phyloP scores from a whole-genome alignment of 148 eudicot genomes.

The Rhododendron kiyosumense region DNA sequence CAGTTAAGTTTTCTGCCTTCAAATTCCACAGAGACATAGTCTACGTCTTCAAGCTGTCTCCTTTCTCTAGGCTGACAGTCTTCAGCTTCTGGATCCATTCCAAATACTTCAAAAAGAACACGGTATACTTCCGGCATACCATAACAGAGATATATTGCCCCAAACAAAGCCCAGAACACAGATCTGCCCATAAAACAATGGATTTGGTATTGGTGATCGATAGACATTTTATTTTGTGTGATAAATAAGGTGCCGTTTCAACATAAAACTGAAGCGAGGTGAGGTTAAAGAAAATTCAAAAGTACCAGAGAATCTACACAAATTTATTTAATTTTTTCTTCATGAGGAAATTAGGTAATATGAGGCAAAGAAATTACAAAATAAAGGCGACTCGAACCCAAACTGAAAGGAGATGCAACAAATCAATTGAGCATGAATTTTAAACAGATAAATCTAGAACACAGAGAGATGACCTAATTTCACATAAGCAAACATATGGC shows the following conservation, averaged over 20 bases:
- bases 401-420: not conserved
- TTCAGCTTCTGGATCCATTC: constrained; percentile 93
- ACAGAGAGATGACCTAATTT: not conserved
- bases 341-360: not conserved
- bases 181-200: constrained; percentile 47
- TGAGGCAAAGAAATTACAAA: not conserved
- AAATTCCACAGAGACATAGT: constrained; percentile 91
- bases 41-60: constrained; percentile 96
- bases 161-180: constrained; percentile 93
- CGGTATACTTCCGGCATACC: constrained; percentile 99
- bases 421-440: not conserved
- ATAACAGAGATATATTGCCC: constrained; percentile 92
- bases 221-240: not conserved
- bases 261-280: not conserved
- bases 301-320: not conserved
- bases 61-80: constrained; percentile 93
- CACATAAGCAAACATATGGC: not conserved
- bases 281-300: not conserved
- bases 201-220: not conserved
- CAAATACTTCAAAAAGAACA: constrained; percentile 98
- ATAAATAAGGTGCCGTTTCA: not conserved
- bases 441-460: not conserved
- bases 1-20: constrained; percentile 77
- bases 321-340: not conserved
- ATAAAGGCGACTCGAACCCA: not conserved